Percentiles rank a stretch among this genome's conserved stretches.
phyloP scores from a whole-genome alignment of 306 rosid genomes.

The Erythrophleum fordii region DNA sequence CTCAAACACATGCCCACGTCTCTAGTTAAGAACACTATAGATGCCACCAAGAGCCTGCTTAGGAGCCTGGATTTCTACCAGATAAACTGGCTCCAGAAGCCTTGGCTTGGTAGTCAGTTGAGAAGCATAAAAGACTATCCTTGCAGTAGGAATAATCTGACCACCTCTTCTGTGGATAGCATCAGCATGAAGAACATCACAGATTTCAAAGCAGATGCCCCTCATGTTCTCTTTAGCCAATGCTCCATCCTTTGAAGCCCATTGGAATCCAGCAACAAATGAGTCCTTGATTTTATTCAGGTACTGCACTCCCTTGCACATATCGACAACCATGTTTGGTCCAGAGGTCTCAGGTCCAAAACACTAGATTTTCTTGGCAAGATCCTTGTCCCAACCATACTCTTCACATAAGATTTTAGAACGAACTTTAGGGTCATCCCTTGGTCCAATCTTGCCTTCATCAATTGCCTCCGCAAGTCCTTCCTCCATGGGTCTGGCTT shows the following conservation, averaged over 20 bases:
- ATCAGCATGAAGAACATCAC: constrained; percentile 84
- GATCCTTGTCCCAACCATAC: constrained; percentile 88
- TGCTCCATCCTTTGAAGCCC: constrained; percentile 92
- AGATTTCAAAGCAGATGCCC: constrained; percentile 73
- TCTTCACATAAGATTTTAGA: constrained; percentile 70
- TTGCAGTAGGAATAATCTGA: constrained; percentile 82
- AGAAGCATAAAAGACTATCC: constrained; percentile 80
- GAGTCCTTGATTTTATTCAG: constrained; percentile 86
- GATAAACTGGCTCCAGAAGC: constrained; percentile 82
- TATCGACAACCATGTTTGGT: constrained; percentile 91
- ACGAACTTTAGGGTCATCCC: constrained; percentile 76
- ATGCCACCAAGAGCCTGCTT: constrained; percentile 86
- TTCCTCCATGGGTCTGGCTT: constrained; percentile 60
- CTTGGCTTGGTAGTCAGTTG: constrained; percentile 80
- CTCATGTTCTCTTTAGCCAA: constrained; percentile 87
- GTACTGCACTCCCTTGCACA: constrained; percentile 90
- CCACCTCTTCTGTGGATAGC: constrained; percentile 92
- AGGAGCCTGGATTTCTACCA: constrained; percentile 89
- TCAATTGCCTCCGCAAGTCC: constrained; percentile 86
- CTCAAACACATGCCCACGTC: constrained; percentile 80
- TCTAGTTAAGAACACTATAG: constrained; percentile 83
- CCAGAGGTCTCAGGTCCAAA: constrained; percentile 86
- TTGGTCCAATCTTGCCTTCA: constrained; percentile 78
- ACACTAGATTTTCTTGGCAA: constrained; percentile 89
- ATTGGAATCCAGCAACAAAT: constrained; percentile 80